Percentiles rank a stretch among this genome's conserved stretches.
phyloP scores from a whole-genome alignment of 2,329 filamentous ascomycete genomes.

The Atkinsonella hypoxylon region DNA sequence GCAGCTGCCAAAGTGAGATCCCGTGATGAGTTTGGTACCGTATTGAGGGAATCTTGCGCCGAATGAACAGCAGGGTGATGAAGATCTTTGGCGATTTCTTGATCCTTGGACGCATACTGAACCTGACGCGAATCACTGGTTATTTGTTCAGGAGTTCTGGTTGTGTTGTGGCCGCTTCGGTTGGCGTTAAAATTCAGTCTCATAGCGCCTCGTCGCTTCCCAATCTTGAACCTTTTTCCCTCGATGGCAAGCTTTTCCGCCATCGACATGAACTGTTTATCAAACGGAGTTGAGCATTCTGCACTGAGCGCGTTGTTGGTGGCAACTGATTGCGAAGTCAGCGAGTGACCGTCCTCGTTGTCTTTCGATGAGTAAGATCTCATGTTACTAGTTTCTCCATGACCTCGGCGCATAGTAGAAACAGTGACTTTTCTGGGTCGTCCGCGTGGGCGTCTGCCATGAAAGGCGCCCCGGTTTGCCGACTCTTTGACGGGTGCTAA shows the following conservation, averaged over 20 bases:
- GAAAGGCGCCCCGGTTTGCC: background rate
- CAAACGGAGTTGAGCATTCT: conserved; percentile 1
- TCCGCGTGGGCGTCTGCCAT: conserved; percentile 14
- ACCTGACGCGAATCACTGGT: background rate
- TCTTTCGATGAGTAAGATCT: background rate
- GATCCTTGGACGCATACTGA: background rate
- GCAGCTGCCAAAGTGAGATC: background rate
- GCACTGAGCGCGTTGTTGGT: background rate
- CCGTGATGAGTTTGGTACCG: background rate
- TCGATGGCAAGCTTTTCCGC: conserved; percentile 42
- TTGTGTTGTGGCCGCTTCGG: background rate
- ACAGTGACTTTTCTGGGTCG: conserved; percentile 14
- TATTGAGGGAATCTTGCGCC: background rate
- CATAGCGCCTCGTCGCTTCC: conserved; percentile 18
- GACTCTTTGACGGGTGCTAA: background rate
- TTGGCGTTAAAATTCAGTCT: background rate
- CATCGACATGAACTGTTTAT: conserved; percentile 38
- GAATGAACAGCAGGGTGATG: background rate
- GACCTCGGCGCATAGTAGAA: background rate
- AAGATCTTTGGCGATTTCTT: background rate
- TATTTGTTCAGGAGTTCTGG: background rate
- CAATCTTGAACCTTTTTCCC: conserved; percentile 43
- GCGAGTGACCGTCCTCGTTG: background rate
- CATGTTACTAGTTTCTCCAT: background rate
- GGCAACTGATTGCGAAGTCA: background rate